phyloP scores from a whole-genome alignment of 148 eudicot genomes.

The Chenopodium suecicum region DNA sequence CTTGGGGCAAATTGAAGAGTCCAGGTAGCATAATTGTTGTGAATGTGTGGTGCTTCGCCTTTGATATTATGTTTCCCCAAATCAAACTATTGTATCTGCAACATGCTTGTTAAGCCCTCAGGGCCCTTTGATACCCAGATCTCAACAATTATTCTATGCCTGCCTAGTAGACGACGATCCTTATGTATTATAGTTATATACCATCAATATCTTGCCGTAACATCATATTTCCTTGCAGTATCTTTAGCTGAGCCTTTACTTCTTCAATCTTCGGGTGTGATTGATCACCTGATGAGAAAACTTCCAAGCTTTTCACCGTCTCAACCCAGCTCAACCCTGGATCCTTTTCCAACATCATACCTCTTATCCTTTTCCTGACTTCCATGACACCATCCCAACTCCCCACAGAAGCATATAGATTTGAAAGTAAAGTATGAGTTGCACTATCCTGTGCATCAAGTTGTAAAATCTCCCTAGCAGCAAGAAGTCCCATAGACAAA shows the following conservation, averaged over 20 bases:
- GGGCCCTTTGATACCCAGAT: background rate
- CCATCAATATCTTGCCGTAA: slow-evolving; percentile 28
- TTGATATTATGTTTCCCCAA: background rate
- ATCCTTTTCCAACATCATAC: slow-evolving; percentile 51
- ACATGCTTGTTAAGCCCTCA: background rate
- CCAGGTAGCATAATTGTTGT: background rate
- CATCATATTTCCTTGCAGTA: slow-evolving; percentile 39
- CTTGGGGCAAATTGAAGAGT: background rate
- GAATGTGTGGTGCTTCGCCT: background rate
- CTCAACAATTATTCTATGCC: background rate
- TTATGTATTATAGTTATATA: slow-evolving; percentile 25
- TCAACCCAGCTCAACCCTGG: slow-evolving; percentile 87
- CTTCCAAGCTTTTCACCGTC: slow-evolving; percentile 36
- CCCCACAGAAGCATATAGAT: slow-evolving; percentile 65
- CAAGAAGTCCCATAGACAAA: slow-evolving; percentile 45
- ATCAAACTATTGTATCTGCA: background rate
- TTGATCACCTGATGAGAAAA: slow-evolving; percentile 68
- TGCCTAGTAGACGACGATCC: background rate
- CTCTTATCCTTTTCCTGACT: slow-evolving; percentile 55
- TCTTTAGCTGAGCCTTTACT: slow-evolving; percentile 38
- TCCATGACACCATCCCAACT: slow-evolving; percentile 68
- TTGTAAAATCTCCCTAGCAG: slow-evolving; percentile 50
- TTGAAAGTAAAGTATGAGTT: slow-evolving; percentile 54
- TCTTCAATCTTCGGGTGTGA: slow-evolving; percentile 50
- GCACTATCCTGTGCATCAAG: slow-evolving; percentile 55